These are phyloP conservation scores for Colletotrichum australisinense DNA, from an alignment of 2,329 filamentous ascomycete genomes.

Conservation along the genomic window DNA sequence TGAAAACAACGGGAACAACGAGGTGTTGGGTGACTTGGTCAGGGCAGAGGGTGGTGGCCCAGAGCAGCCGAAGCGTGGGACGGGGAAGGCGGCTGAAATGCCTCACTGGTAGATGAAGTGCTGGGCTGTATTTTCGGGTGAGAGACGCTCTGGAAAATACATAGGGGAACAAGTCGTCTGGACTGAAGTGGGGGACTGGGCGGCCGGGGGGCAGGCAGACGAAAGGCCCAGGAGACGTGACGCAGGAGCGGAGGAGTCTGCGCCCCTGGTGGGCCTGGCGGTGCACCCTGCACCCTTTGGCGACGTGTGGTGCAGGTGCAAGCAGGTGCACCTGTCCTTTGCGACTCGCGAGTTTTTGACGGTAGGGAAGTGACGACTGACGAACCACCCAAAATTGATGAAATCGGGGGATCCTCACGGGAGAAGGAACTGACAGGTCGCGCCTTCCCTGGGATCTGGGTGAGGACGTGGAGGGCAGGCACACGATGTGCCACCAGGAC, in stretches of 20 bases:
- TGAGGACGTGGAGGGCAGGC: neutral
- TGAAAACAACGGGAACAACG: neutral
- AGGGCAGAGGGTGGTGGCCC: neutral
- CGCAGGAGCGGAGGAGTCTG: too few species aligned
- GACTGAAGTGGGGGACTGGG: slow-evolving; percentile 25
- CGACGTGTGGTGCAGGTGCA: neutral
- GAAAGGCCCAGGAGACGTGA: too few species aligned
- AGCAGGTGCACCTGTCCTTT: neutral
- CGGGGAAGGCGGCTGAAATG: slow-evolving; percentile 33
- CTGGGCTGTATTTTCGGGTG: too few species aligned
- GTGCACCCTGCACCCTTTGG: neutral
- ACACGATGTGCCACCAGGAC: neutral
- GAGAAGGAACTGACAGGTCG: neutral
- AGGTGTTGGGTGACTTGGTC: neutral
- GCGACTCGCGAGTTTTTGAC: neutral
- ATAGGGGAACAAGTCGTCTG: neutral
- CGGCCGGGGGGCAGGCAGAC: too few species aligned
- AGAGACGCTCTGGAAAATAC: neutral
- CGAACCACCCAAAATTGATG: neutral
- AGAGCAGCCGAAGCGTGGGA: slow-evolving; percentile 6
- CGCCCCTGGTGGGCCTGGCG: too few species aligned
- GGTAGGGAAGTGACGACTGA: neutral
- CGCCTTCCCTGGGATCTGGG: neutral
- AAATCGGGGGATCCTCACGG: neutral
- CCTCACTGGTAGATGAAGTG: neutral